These are phyloP conservation scores for Stemphylium beticola DNA, from an alignment of 2,329 filamentous ascomycete species.

Conservation along the genomic window DNA sequence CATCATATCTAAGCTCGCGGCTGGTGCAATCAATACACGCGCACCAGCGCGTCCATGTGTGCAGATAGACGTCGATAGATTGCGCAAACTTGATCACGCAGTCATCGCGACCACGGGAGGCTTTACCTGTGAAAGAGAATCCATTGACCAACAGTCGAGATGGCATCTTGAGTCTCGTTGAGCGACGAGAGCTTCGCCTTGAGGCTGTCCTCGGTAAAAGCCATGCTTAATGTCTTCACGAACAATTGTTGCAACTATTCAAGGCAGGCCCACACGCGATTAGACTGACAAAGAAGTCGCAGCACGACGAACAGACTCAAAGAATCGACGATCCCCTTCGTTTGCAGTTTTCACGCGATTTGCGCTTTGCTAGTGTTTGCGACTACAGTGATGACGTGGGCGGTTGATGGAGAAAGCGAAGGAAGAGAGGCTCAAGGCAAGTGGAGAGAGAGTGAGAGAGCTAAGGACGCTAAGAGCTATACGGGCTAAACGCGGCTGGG, in stretches of 20 bases:
- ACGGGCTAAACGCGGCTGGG: conserved; percentile 31
- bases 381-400: conserved; percentile 29
- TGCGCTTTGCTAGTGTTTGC: conserved; percentile 14
- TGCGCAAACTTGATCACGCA: conserved; percentile 5
- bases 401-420: conserved; percentile 16
- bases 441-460: conserved; percentile 16
- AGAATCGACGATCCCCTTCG: conserved; percentile 13
- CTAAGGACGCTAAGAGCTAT: conserved; percentile 29
- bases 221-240: conserved; percentile 64
- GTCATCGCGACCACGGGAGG: conserved; percentile 6
- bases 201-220: conserved; percentile 94
- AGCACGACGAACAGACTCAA: conserved; percentile 1
- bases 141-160: conserved; percentile 96
- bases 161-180: conserved; percentile 97
- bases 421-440: conserved; percentile 15
- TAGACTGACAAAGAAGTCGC: conserved; percentile 14
- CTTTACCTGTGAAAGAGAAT: conserved; percentile 96
- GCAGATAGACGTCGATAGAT: conserved; percentile 1
- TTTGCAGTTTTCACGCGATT: background rate
- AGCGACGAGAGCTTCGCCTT: conserved; percentile 92
- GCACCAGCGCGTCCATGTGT: background rate
- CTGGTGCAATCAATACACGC: background rate
- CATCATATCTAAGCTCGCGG: conserved; percentile 3
- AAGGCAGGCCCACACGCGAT: conserved; percentile 31
- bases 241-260: conserved; percentile 21